Evolutionary conservation across 2,329 filamentous ascomycete species (phyloP).

Genomic region (Arachnopeziza araneosa): DNA sequence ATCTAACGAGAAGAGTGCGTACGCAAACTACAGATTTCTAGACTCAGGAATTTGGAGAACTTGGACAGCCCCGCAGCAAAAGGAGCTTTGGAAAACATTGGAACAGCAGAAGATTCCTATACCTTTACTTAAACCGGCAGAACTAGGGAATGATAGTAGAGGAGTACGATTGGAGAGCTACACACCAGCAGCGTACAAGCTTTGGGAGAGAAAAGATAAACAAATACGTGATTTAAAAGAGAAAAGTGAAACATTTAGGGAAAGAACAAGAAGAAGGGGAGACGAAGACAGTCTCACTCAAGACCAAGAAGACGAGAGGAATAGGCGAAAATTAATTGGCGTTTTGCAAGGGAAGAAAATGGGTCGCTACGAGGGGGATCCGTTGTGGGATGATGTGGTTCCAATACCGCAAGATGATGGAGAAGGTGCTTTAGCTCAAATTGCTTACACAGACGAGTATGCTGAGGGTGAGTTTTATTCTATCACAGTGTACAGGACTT

Average conservation of each 20-base stretch:
- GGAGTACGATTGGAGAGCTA: constrained; percentile 21
- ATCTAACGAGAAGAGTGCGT: constrained; percentile 21
- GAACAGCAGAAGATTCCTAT: constrained; percentile 23
- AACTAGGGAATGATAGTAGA: constrained; percentile 21
- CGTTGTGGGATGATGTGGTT: constrained; percentile 76
- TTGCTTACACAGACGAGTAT: constrained; percentile 87
- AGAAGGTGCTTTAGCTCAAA: constrained; percentile 78
- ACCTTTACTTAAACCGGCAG: constrained; percentile 20
- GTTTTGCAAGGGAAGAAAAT: constrained; percentile 24
- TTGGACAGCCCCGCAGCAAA: constrained; percentile 21
- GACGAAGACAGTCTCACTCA: not conserved
- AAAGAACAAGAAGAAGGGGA: constrained; percentile 4
- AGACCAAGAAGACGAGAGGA: constrained; percentile 25
- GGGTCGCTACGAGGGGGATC: constrained; percentile 42
- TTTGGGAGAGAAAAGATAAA: constrained; percentile 17
- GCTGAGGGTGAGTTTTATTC: constrained; percentile 54
- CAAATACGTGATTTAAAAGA: constrained; percentile 16
- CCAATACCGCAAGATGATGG: constrained; percentile 83
- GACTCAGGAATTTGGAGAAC: constrained; percentile 22
- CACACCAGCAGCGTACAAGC: constrained; percentile 18
- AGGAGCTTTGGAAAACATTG: constrained; percentile 24
- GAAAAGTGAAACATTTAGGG: constrained; percentile 20
- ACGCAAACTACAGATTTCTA: constrained; percentile 21
- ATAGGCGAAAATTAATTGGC: constrained; percentile 23
- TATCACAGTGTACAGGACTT: not conserved